Percentiles rank a stretch among this genome's conserved stretches.
These are phyloP conservation scores for Lathyrus oleraceus DNA, from an alignment of 306 rosid genomes.

Conservation along the genomic window DNA sequence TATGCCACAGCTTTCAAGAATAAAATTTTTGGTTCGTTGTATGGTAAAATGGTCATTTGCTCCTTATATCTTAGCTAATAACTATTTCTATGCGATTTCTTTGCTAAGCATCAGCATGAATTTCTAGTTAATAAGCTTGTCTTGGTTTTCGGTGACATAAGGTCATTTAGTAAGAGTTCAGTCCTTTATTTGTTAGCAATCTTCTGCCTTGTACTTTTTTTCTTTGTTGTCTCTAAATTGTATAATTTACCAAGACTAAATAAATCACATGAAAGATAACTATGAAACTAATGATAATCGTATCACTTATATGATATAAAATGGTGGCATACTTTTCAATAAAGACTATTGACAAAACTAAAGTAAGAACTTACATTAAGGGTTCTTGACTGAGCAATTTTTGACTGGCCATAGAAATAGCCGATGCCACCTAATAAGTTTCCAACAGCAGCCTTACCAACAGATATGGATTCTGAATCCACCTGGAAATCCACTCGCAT, in stretches of 20 bases:
- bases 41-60: not conserved
- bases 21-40: not conserved
- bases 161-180: not conserved
- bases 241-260: slow-evolving; percentile 8
- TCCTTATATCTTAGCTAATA: slow-evolving; percentile 5
- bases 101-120: not conserved
- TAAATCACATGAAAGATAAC: slow-evolving; percentile 20
- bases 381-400: slow-evolving; percentile 57
- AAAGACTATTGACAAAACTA: slow-evolving; percentile 6
- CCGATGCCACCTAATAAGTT: slow-evolving; percentile 93
- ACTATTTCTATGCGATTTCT: not conserved
- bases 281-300: slow-evolving; percentile 12
- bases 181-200: slow-evolving; percentile 8
- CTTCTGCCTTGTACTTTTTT: slow-evolving; percentile 8
- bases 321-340: slow-evolving; percentile 25
- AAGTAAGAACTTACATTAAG: slow-evolving; percentile 58
- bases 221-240: not conserved
- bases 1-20: not conserved
- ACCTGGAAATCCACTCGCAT: slow-evolving; percentile 57
- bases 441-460: slow-evolving; percentile 86
- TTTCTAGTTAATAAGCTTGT: slow-evolving; percentile 20
- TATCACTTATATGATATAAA: not conserved
- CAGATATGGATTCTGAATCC: slow-evolving; percentile 69
- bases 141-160: not conserved
- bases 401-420: slow-evolving; percentile 93